Evolutionary conservation across 352 stramenopile genomes (phyloP), one percentile per base, ranked within the genome.

Genomic region (Pilasporangium apinafurcum): DNA sequence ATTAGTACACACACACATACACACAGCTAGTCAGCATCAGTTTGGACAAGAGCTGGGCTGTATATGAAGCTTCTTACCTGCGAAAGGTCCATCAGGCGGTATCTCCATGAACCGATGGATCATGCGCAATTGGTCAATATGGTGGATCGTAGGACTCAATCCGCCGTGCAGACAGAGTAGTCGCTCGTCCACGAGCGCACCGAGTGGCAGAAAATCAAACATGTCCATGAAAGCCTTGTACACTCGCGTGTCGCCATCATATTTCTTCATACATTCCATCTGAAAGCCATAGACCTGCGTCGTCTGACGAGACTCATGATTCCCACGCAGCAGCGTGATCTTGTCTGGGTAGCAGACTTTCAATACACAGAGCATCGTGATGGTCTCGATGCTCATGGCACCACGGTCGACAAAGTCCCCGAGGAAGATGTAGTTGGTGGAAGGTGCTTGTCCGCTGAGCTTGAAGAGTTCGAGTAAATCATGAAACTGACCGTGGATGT

Each of bases 401-500:
- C 95, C 95, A 32, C 95, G 76, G 76, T 99, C 95, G 20, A 99
- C 94, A 62, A 98, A 98, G 69, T 99, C 95, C 5, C 95, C 95
- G n/a, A 99, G 62, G 62, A 99, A 99, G 22, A 99, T 67, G 57
- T 91, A 96, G 42, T 65, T 88, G 16, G 74, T 92, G 22, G 76
- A 59, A 1, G 92, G 86, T 25, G 92, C 87, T 42, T 83, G 79
- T 14, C 94, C 95, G 34, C 84, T 74, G 8, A 96, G 78, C 42
- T 95, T 78, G 30, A 98, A 89, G 29, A 98, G 68, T 51, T 97
- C 83, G 7, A 98, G 51, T 28, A 99, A 69, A 70, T 99, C 96
- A 59, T 95, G 95, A 68, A 98, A 98, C 68, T 98, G 96, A 10
- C 96, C 96, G 63, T 99, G 96, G 44, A 99, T 87, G 72, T 99